phyloP scores from a whole-genome alignment of 1,284 basidiomycete species.

The Singerocomus rubriflavus region DNA sequence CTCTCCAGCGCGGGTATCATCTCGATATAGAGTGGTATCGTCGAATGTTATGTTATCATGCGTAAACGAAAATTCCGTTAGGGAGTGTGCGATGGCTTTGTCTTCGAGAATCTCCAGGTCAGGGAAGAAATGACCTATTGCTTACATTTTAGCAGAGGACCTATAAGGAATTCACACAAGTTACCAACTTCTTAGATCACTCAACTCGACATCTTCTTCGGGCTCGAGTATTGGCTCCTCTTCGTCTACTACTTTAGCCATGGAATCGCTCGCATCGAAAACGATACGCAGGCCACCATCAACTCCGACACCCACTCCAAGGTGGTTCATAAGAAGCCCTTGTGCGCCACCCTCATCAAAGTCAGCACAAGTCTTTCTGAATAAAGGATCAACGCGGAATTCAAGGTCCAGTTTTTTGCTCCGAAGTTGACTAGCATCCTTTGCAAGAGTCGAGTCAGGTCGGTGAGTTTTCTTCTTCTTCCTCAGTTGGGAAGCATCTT shows the following conservation, averaged over 20 bases:
- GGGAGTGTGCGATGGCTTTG: slow-evolving; percentile 76
- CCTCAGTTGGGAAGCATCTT: slow-evolving; percentile 52
- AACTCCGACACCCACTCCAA: slow-evolving; percentile 70
- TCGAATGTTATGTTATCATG: slow-evolving; percentile 60
- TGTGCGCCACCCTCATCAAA: slow-evolving; percentile 98
- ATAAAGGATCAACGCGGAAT: slow-evolving; percentile 94
- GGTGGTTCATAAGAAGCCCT: slow-evolving; percentile 91
- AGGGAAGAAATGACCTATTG: slow-evolving; percentile 64
- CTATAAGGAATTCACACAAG: slow-evolving; percentile 2
- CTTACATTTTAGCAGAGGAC: slow-evolving; percentile 5
- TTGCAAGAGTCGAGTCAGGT: slow-evolving; percentile 81
- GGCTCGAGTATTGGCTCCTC: slow-evolving; percentile 62
- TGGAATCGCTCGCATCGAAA: slow-evolving; percentile 94
- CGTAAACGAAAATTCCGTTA: slow-evolving; percentile 78
- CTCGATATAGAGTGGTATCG: slow-evolving; percentile 55
- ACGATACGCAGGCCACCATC: slow-evolving; percentile 88
- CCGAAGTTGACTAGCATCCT: slow-evolving; percentile 76
- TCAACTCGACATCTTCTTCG: slow-evolving; percentile 66
- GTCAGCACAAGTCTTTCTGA: slow-evolving; percentile 97
- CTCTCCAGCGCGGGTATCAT: slow-evolving; percentile 43
- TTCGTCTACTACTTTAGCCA: slow-evolving; percentile 75
- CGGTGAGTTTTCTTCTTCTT: slow-evolving; percentile 64
- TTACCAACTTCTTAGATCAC: slow-evolving; percentile 62
- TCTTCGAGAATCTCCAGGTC: slow-evolving; percentile 60
- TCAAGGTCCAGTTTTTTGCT: slow-evolving; percentile 95